phyloP scores from a whole-genome alignment of 176 grass and related monocot species.

The Triticum urartu region DNA sequence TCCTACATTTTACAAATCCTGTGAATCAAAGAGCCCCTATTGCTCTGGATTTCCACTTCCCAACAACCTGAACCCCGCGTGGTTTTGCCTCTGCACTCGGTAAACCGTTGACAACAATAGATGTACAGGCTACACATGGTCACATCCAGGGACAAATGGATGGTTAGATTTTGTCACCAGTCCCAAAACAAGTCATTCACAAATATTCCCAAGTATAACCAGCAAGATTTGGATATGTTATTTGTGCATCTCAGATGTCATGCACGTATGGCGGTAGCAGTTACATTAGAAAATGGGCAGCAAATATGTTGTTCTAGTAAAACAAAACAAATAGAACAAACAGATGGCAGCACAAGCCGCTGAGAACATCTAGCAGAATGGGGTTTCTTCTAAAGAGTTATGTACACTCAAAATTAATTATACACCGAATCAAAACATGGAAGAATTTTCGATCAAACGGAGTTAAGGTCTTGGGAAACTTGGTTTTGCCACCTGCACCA shows the following conservation, averaged over 20 bases:
- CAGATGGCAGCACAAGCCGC: conserved; percentile 21
- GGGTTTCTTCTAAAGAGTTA: conserved; percentile 39
- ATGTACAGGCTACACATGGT: neutral
- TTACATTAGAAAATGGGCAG: conserved; percentile 26
- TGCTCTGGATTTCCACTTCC: too few species aligned
- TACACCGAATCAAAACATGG: conserved; percentile 43
- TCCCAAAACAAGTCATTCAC: neutral
- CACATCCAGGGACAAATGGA: too few species aligned
- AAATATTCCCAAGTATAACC: neutral
- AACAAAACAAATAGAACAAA: conserved; percentile 48
- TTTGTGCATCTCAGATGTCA: conserved; percentile 17
- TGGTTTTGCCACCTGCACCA: conserved; percentile 90
- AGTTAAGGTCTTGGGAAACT: conserved; percentile 91
- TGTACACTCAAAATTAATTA: conserved; percentile 87
- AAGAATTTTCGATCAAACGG: conserved; percentile 55
- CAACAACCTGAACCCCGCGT: neutral
- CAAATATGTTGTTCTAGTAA: neutral
- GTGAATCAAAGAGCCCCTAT: too few species aligned
- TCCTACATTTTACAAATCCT: too few species aligned
- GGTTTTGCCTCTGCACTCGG: neutral
- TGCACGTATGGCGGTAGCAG: conserved; percentile 3
- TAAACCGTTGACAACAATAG: neutral
- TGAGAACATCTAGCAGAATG: conserved; percentile 10
- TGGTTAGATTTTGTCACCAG: neutral
- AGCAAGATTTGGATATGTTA: neutral